Evolutionary conservation across 73 alveolate species (phyloP).

Genomic region (Paraurostyla sp.): DNA sequence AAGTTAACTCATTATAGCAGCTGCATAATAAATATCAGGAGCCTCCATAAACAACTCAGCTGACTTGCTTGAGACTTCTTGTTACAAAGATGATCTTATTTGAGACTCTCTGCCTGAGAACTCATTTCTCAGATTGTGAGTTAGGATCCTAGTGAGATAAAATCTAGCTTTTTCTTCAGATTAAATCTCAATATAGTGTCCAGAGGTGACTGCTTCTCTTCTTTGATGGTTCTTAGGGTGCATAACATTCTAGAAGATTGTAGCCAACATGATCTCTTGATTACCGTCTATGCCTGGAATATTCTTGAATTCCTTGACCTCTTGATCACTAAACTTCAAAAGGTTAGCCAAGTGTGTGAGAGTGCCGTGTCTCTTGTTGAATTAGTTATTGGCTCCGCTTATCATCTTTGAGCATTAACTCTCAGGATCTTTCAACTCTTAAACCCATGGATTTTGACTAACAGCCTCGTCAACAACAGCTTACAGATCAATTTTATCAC

Average conservation of each 20-base stretch:
- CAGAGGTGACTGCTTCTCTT: slow-evolving; percentile 47
- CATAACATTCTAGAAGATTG: slow-evolving; percentile 43
- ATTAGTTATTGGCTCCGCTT: background rate
- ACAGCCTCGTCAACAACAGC: background rate
- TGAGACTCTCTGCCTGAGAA: slow-evolving; percentile 29
- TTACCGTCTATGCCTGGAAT: background rate
- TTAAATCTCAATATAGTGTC: slow-evolving; percentile 37
- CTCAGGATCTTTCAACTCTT: background rate
- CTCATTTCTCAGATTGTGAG: slow-evolving; percentile 20
- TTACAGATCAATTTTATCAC: background rate
- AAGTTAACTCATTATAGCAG: slow-evolving; percentile 9
- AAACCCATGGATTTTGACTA: slow-evolving; percentile 31
- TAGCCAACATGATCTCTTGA: slow-evolving; percentile 45
- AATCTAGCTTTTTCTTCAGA: slow-evolving; percentile 35
- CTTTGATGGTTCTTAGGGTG: slow-evolving; percentile 60
- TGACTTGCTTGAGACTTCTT: background rate
- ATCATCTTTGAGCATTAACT: background rate
- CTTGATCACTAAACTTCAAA: background rate
- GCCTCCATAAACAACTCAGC: background rate
- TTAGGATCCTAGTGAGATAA: background rate
- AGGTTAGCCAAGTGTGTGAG: slow-evolving; percentile 8
- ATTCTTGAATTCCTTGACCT: background rate
- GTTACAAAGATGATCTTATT: background rate
- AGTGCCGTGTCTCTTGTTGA: slow-evolving; percentile 25
- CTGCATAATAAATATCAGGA: slow-evolving; percentile 48